A percentile compares a stretch with the other conserved stretches of the same genome.
These are phyloP conservation scores for Trichophyton rubrum DNA, from an alignment of 2,329 filamentous ascomycete genomes.

Conservation along the genomic window DNA sequence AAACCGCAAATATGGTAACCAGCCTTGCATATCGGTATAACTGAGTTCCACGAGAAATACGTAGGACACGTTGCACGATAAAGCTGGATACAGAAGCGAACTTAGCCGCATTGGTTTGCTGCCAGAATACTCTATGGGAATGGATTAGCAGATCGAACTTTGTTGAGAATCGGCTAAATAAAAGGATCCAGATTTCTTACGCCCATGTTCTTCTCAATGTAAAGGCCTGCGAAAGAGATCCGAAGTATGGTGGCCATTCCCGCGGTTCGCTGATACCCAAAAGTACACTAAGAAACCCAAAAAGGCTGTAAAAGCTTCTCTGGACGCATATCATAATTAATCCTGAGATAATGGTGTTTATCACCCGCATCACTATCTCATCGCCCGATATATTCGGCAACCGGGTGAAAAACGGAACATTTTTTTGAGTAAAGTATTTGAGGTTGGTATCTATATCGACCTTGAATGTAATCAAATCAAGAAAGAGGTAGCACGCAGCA, in stretches of 20 bases:
- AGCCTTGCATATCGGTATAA: constrained; percentile 6
- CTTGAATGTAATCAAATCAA: neutral
- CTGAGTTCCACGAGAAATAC: neutral
- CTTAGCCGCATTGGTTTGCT: neutral
- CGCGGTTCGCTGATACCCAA: constrained; percentile 3
- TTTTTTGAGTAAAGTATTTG: neutral
- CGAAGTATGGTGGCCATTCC: constrained; percentile 7
- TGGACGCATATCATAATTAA: neutral
- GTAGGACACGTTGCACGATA: neutral
- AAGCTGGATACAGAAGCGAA: neutral
- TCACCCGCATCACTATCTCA: neutral
- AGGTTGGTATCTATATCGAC: neutral
- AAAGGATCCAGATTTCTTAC: neutral
- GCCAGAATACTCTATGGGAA: neutral
- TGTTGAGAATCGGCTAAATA: neutral
- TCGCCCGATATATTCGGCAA: neutral
- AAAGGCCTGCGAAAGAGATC: constrained; percentile 7
- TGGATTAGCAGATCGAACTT: neutral
- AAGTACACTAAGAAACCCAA: constrained; percentile 2
- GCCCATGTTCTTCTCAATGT: constrained; percentile 8
- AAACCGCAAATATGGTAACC: constrained; percentile 5
- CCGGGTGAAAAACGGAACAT: neutral
- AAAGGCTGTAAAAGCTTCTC: neutral
- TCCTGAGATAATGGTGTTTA: neutral
- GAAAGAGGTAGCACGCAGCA: neutral